Evolutionary conservation across 805 yeast genomes (phyloP).

Genomic region (Blastobotrys attinorum): DNA sequence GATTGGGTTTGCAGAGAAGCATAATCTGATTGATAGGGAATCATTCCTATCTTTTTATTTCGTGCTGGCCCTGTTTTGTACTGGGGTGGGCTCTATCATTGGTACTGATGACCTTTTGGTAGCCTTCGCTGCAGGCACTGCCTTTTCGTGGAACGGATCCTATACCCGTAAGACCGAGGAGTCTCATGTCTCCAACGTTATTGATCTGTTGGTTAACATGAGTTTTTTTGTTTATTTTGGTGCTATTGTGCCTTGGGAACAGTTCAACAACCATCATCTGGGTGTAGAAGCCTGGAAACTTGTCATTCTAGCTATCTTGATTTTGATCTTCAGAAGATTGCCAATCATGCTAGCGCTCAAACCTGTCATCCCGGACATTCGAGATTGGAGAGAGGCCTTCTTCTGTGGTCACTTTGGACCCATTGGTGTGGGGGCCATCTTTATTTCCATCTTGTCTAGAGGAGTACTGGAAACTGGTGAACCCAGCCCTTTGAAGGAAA

Average conservation of each 20-base stretch:
- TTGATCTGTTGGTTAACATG: conserved; percentile 73
- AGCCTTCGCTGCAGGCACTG: conserved; percentile 87
- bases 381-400: conserved; percentile 88
- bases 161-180: conserved; percentile 77
- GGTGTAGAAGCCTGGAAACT: conserved; percentile 78
- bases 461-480: conserved; percentile 55
- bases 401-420: conserved; percentile 97
- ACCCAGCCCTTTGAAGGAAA: conserved; percentile 46
- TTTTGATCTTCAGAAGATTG: conserved; percentile 67
- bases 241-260: conserved; percentile 82
- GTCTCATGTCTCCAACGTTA: conserved; percentile 81
- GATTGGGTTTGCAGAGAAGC: conserved; percentile 64
- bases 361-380: conserved; percentile 77
- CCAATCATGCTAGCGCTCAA: conserved; percentile 73
- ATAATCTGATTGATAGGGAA: conserved; percentile 73
- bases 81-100: conserved; percentile 80
- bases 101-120: conserved; percentile 87
- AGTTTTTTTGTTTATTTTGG: conserved; percentile 88
- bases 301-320: conserved; percentile 62
- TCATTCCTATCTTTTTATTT: conserved; percentile 81
- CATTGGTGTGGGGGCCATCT: conserved; percentile 89
- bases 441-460: conserved; percentile 74
- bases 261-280: conserved; percentile 51
- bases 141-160: conserved; percentile 92
- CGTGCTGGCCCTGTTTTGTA: conserved; percentile 72